Base-by-base conservation (phyloP, 768 basidiomycete genomes). In the Clavulina sp. region DNA sequence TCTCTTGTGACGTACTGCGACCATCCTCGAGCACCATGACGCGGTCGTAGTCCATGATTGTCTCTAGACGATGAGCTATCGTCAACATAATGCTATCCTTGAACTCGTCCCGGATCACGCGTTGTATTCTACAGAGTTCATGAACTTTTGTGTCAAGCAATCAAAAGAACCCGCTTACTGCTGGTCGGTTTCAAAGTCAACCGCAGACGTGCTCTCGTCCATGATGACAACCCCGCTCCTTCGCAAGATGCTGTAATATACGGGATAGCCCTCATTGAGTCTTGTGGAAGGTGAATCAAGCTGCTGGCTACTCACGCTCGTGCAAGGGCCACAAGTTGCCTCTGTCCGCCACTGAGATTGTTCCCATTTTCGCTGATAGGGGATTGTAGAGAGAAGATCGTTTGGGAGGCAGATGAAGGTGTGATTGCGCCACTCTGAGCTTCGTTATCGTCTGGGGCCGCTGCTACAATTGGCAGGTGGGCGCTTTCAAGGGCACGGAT, bases 401-500 rank as follows among this genome's bases (percentile, higher is more conserved):
- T 28, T 48, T 50, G 4, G 31, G 33, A 5, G 32, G 19, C 4
- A 41, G 16, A n/a, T n/a, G n/a, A n/a, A n/a, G n/a, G n/a, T n/a
- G n/a, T n/a, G n/a, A n/a, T n/a, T n/a, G n/a, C n/a, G n/a, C n/a
- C n/a, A n/a, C n/a, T n/a, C n/a, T n/a, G n/a, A n/a, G n/a, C n/a
- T n/a, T n/a, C n/a, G n/a, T n/a, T n/a, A n/a, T n/a, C n/a, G n/a
- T n/a, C n/a, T n/a, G n/a, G n/a, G n/a, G n/a, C n/a, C n/a, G n/a
- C n/a, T n/a, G n/a, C n/a, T n/a, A n/a, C n/a, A n/a, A n/a, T n/a
- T n/a, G n/a, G n/a, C 63, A 53, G 76, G 41, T 85, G 84, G 16
- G 92, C 88, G 13, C 88, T 78, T 40, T 73, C 69, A 2, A 95
- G 70, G 1, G 80, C 88, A 41, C 92, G 86, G 30, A 82, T 60